These are phyloP conservation scores for Porphyrellus cyaneotinctus DNA, from an alignment of 768 basidiomycete species.

Conservation along the genomic window DNA sequence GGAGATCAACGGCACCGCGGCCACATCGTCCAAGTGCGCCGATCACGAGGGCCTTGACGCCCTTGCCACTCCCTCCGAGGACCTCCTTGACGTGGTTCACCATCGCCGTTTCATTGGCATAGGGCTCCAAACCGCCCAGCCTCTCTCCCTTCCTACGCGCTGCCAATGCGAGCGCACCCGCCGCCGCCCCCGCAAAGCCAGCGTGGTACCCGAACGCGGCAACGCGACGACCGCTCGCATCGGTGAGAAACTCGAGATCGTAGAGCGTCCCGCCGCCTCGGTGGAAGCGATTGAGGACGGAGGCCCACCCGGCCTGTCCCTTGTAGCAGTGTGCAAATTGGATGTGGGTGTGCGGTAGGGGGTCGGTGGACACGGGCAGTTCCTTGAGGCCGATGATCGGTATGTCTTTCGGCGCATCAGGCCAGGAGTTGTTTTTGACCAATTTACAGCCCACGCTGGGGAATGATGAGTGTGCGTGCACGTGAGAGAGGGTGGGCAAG, in stretches of 20 bases:
- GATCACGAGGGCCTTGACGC: constrained; percentile 86
- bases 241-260: constrained; percentile 93
- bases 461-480: neutral
- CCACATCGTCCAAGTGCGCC: constrained; percentile 96
- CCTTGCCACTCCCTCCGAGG: constrained; percentile 65
- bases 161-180: constrained; percentile 77
- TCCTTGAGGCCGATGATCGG: constrained; percentile 97
- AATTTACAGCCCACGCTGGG: constrained; percentile 85
- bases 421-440: constrained; percentile 87
- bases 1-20: constrained; percentile 90
- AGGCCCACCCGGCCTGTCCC: constrained; percentile 87
- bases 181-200: constrained; percentile 97
- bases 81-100: constrained; percentile 63
- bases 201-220: constrained; percentile 99
- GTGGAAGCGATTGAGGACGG: constrained; percentile 81
- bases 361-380: constrained; percentile 75
- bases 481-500: neutral
- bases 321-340: constrained; percentile 99
- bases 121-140: constrained; percentile 74
- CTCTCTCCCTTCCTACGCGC: constrained; percentile 55
- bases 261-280: constrained; percentile 82
- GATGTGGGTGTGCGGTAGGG: constrained; percentile 91
- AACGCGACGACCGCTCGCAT: constrained; percentile 80
- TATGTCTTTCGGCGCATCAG: constrained; percentile 62
- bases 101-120: constrained; percentile 81